Conservation (phyloP, 169 alveolate species). For the Prorocentrum cordatum region DNA sequence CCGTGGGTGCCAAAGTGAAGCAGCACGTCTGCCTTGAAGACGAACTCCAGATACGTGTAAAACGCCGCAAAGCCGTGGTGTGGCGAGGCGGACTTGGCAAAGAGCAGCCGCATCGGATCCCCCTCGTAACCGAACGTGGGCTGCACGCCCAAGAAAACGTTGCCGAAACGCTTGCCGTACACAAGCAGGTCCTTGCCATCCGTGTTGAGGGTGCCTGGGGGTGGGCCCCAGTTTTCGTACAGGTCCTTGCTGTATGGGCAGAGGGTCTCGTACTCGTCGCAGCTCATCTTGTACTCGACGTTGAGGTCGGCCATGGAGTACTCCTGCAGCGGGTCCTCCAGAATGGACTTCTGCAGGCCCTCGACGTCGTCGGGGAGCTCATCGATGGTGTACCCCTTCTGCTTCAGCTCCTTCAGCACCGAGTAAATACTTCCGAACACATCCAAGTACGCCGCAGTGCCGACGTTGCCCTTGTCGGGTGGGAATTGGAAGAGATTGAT, state of each 20-base stretch:
- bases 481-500: slow-evolving; percentile 63
- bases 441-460: slow-evolving; percentile 69
- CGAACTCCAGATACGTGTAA: slow-evolving; percentile 68
- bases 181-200: slow-evolving; percentile 62
- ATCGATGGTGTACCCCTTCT: slow-evolving; percentile 60
- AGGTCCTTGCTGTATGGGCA: slow-evolving; percentile 58
- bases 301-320: slow-evolving; percentile 47
- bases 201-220: slow-evolving; percentile 59
- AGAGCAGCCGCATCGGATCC: slow-evolving; percentile 68
- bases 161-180: slow-evolving; percentile 60
- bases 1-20: slow-evolving; percentile 71
- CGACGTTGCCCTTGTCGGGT: slow-evolving; percentile 72
- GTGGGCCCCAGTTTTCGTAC: slow-evolving; percentile 60
- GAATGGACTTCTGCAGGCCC: slow-evolving; percentile 50
- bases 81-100: slow-evolving; percentile 70
- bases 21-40: slow-evolving; percentile 69
- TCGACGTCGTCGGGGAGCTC: slow-evolving; percentile 33
- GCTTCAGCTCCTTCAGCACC: slow-evolving; percentile 19
- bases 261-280: slow-evolving; percentile 48
- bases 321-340: slow-evolving; percentile 13
- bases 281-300: slow-evolving; percentile 63
- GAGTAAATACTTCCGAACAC: slow-evolving; percentile 61
- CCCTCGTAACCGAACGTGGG: slow-evolving; percentile 72
- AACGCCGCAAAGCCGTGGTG: slow-evolving; percentile 71
- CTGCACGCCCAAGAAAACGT: slow-evolving; percentile 69